phyloP scores from a whole-genome alignment of 345 rosid genomes.

The Theobroma cacao region DNA sequence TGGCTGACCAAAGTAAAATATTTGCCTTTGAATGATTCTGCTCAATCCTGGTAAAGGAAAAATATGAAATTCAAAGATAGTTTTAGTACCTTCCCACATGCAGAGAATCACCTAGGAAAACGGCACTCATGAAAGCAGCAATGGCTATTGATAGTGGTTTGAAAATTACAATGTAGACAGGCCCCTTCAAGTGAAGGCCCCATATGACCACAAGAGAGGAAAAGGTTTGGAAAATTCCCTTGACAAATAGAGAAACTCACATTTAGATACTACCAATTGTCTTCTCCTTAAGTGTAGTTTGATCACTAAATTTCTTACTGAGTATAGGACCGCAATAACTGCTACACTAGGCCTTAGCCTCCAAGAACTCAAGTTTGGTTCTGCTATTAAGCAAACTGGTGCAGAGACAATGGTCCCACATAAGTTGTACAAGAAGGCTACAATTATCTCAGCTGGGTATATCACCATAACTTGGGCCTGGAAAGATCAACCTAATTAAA shows the following conservation, averaged over 20 bases:
- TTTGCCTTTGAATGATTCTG: background rate
- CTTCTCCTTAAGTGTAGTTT: background rate
- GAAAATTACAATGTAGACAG: constrained; percentile 5
- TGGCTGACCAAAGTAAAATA: too few species aligned
- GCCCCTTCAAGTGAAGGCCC: constrained; percentile 4
- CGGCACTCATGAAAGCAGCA: background rate
- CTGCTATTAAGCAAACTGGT: constrained; percentile 23
- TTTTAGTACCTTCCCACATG: constrained; percentile 8
- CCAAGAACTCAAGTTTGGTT: constrained; percentile 23
- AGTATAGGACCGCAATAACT: constrained; percentile 15
- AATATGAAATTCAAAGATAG: background rate
- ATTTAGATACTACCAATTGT: background rate
- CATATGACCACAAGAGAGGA: background rate
- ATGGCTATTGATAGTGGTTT: constrained; percentile 1
- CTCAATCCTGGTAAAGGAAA: background rate
- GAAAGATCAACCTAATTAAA: background rate
- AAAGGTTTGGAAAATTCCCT: background rate
- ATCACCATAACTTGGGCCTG: constrained; percentile 29
- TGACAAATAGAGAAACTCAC: constrained; percentile 18
- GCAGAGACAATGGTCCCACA: constrained; percentile 13
- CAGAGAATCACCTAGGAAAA: constrained; percentile 5
- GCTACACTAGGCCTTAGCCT: constrained; percentile 16
- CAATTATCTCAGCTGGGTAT: constrained; percentile 22
- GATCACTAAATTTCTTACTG: constrained; percentile 23
- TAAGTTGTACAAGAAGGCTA: constrained; percentile 11